A percentile compares a stretch with the other conserved stretches of the same genome.
phyloP scores from a whole-genome alignment of 2,329 filamentous ascomycete genomes.

The Chrysosporium queenslandicum region DNA sequence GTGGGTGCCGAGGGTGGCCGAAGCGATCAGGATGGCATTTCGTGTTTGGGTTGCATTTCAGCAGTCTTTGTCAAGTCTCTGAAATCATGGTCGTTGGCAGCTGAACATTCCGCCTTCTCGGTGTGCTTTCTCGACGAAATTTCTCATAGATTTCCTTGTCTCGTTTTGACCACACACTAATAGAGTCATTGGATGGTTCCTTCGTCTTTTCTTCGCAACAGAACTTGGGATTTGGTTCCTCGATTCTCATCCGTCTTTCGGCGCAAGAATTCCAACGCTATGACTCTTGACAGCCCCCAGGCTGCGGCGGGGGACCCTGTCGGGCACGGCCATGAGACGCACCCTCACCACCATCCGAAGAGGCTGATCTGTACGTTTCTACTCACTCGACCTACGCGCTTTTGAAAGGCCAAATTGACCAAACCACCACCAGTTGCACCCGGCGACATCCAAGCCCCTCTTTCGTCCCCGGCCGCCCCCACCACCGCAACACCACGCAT shows the following conservation, averaged over 20 bases:
- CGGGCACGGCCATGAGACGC: not conserved
- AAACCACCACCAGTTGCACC: conserved; percentile 31
- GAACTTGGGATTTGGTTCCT: not conserved
- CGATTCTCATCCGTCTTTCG: not conserved
- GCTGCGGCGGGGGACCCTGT: not conserved
- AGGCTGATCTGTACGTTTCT: conserved; percentile 33
- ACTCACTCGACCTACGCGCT: not conserved
- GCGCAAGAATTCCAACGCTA: not conserved
- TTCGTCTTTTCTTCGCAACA: not conserved
- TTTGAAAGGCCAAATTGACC: not conserved
- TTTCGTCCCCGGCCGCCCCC: conserved; percentile 13
- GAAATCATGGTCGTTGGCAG: too few relatives aligned
- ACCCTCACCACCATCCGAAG: conserved; percentile 26
- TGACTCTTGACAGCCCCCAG: conserved; percentile 1
- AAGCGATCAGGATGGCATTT: not conserved
- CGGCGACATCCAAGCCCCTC: conserved; percentile 30
- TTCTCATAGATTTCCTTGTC: too few relatives aligned
- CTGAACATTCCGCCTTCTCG: too few relatives aligned
- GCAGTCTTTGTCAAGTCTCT: not conserved
- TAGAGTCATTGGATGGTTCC: conserved; percentile 4
- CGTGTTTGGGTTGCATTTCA: not conserved
- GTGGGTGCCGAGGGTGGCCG: not conserved
- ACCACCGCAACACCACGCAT: conserved; percentile 4
- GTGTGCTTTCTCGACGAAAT: too few relatives aligned
- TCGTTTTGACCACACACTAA: not conserved